These are phyloP conservation scores for Quercus engelmannii DNA, from an alignment of 306 rosid genomes.

Conservation along the genomic window DNA sequence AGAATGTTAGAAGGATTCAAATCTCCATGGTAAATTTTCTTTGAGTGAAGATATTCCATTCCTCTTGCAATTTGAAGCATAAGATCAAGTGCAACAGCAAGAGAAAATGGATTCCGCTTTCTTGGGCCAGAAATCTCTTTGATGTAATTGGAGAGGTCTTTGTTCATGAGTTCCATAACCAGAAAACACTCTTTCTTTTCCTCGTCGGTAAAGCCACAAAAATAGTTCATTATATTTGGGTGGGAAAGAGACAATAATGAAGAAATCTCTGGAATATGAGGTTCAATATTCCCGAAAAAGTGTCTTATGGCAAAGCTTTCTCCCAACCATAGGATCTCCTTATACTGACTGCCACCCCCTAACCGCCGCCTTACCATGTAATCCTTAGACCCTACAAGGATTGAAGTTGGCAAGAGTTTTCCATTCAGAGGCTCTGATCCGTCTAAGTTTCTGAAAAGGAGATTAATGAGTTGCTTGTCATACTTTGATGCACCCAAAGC, in stretches of 20 bases:
- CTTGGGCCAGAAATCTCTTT: slow-evolving; percentile 62
- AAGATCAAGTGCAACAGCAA: slow-evolving; percentile 74
- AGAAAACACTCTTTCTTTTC: slow-evolving; percentile 78
- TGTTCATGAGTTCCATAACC: slow-evolving; percentile 80
- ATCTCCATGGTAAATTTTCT: slow-evolving; percentile 67
- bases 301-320: slow-evolving; percentile 71
- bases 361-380: slow-evolving; percentile 73
- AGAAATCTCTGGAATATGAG: slow-evolving; percentile 53
- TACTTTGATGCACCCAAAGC: slow-evolving; percentile 42
- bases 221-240: slow-evolving; percentile 62
- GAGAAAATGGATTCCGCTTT: slow-evolving; percentile 61
- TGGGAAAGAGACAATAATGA: slow-evolving; percentile 69
- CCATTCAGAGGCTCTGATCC: slow-evolving; percentile 40
- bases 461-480: slow-evolving; percentile 45
- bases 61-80: slow-evolving; percentile 96
- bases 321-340: slow-evolving; percentile 84
- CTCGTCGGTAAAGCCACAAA: slow-evolving; percentile 70
- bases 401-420: slow-evolving; percentile 64
- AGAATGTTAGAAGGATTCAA: slow-evolving; percentile 70
- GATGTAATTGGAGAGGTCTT: slow-evolving; percentile 50
- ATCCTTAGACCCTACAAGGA: slow-evolving; percentile 64
- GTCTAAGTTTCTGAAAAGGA: slow-evolving; percentile 45
- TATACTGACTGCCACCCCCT: slow-evolving; percentile 64
- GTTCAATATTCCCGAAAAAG: slow-evolving; percentile 63
- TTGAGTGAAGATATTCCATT: slow-evolving; percentile 79